Percentiles rank a stretch among this genome's conserved stretches.
Conservation (phyloP, 441 rosid genomes). For the Erodium texanum region DNA sequence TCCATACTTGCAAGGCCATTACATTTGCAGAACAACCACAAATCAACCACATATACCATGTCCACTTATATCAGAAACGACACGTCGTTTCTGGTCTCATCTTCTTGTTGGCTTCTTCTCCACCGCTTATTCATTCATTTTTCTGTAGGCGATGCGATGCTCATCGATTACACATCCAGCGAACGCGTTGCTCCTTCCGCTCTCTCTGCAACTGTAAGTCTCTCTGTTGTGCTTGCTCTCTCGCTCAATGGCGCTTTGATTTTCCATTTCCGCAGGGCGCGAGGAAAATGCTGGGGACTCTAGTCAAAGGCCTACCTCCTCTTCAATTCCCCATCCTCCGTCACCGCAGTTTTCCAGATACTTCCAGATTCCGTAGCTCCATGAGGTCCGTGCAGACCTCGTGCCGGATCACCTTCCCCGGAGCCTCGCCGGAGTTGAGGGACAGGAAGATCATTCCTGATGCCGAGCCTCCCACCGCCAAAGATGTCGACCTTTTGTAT, state of each 20-base stretch:
- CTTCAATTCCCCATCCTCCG: too few relatives aligned
- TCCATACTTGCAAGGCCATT: slow-evolving; percentile 20
- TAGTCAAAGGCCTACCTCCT: too few relatives aligned
- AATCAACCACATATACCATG: not conserved
- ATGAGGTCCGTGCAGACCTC: slow-evolving; percentile 39
- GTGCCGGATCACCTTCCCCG: slow-evolving; percentile 45
- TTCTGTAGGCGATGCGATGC: too few relatives aligned
- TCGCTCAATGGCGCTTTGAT: too few relatives aligned
- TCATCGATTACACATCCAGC: too few relatives aligned
- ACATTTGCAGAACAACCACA: not conserved
- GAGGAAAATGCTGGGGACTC: too few relatives aligned
- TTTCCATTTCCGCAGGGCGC: too few relatives aligned
- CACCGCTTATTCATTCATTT: not conserved
- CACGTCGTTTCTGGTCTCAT: not conserved
- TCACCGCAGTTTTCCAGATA: not conserved
- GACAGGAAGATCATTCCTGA: slow-evolving; percentile 60
- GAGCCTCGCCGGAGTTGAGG: slow-evolving; percentile 27
- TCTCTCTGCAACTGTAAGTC: too few relatives aligned
- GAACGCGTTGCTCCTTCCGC: too few relatives aligned
- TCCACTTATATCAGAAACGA: not conserved
- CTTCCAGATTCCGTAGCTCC: not conserved
- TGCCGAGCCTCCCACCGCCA: slow-evolving; percentile 59
- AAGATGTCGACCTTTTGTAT: slow-evolving; percentile 47
- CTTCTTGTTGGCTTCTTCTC: too few relatives aligned
- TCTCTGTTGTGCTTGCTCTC: too few relatives aligned